Evolutionary conservation across 2,329 filamentous ascomycete genomes (phyloP), one percentile per base, ranked within the genome.

Genomic region (Verticillium albo-atrum): DNA sequence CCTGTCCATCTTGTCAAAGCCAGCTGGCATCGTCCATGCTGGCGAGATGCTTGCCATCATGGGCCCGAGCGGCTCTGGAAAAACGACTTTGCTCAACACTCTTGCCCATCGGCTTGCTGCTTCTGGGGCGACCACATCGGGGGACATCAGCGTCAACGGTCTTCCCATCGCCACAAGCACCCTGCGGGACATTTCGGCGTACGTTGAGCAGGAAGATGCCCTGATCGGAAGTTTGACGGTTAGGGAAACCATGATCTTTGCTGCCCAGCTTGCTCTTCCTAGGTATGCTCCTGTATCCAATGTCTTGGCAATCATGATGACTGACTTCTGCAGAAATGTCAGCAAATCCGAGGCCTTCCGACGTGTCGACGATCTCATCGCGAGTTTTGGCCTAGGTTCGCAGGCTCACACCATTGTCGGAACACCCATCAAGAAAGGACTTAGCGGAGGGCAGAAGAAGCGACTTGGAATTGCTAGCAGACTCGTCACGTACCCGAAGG

Each of bases 191-290:
- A 79, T 94, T 55, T 89, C 84, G 58, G 86, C 86, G 54, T 96
- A 92, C 68, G 92, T 96, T 25, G 92, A 96, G 76, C 92, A 96
- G 72, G 91, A 96, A 64, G 92, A 96, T 77, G 88, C 90, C 1
- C 79, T 96, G 14, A 89, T 94, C 56, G 92, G 91, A 4, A 89
- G 89, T 0, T 77, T 96, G 64, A 96, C 91, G 0, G 90, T 94
- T 9, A 80, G 83, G 28, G 92, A 96, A 76, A 96, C 91, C 0
- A 75, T 96, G 61, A 77, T 86, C 63, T 96, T 96, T 71, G 89
- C 90, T 0, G 89, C 91, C 0, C 83, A 88, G 28, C 82, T 96
- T 74, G 23, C 65, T 0, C 58, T 66, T 3, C 64, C 65, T 4
- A 58, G 56, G 63, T 66, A 59, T 3, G 58, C 37, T 34, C 10